Base-by-base conservation (phyloP, 768 basidiomycete species). In the Zangia roseola region DNA sequence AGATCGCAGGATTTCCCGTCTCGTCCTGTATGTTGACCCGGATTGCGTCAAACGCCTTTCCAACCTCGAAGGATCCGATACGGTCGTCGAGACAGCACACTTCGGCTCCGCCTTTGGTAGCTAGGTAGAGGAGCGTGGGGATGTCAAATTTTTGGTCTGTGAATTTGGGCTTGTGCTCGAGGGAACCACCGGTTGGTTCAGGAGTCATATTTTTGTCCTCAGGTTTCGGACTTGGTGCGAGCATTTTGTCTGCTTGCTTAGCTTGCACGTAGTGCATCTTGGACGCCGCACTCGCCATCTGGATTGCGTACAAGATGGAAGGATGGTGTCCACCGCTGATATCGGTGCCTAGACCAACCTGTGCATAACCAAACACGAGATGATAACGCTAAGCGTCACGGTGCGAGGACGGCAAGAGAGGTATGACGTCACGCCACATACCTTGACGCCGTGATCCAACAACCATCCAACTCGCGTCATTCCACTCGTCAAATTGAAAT, bases 31-130 rank as follows among this genome's bases (percentile, higher is more conserved):
- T 73, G 57, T 73, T 79, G 28, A 94, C 82, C 3, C 89, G 53
- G 5, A 97, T 69, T 0, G 94, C 94, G 60, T 97, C 94, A 54
- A 97, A 97, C 52, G 81, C 83, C 68, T 92, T 94, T 1, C 91
- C 91, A 1, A 74, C 70, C 6, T 69, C 73, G 50, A 98, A 89
- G 9, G 83, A 85, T 8, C 94, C 93, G 13, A 88, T 74, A 36
- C 72, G 74, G 17, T 78, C 65, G 33, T 80, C 74, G 13, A 97
- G 69, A 33, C 72, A 72, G 60, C 91, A 94, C 0, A 98, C 82
- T 21, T 80, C 70, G 0, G 94, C 94, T 2, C 94, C 94, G 23
- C 94, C 94, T 10, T 87, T 70, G 3, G 94, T 97, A 5, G 94
- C 93, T 51, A 97, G 83, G 72, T 92, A 86, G 41, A 97, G 73